Conservation (phyloP, 2,329 filamentous ascomycete genomes). For the Colletotrichum sp. region DNA sequence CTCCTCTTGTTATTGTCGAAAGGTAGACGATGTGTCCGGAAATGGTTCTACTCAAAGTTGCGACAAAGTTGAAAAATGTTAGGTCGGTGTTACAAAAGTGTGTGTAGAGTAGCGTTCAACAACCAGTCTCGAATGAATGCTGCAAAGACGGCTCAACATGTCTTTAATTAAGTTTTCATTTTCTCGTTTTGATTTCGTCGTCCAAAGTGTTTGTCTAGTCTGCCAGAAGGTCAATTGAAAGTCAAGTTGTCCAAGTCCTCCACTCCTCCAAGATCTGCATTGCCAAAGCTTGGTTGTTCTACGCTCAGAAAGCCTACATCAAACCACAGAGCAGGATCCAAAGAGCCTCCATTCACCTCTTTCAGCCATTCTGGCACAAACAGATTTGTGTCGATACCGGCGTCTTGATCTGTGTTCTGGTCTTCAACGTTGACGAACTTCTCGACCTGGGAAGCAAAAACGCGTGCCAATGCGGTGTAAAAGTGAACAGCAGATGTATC, state of each 20-base stretch:
- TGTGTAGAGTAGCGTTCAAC: background rate
- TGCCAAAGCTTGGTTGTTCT: background rate
- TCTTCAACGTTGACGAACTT: background rate
- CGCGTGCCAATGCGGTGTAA: background rate
- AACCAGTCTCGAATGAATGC: background rate
- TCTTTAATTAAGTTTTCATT: background rate
- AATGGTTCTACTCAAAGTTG: background rate
- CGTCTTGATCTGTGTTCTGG: background rate
- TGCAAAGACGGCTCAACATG: background rate
- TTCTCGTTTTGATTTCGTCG: background rate
- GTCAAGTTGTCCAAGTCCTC: background rate
- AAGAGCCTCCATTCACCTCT: background rate
- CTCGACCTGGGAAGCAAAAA: background rate
- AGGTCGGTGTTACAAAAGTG: background rate
- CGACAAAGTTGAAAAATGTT: background rate
- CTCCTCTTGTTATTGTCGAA: conserved; percentile 40
- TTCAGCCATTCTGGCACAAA: background rate
- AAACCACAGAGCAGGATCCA: background rate
- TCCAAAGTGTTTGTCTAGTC: rapidly evolving
- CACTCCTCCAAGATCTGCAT: background rate
- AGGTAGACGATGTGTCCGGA: rapidly evolving
- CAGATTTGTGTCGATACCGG: background rate
- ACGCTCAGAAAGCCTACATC: background rate
- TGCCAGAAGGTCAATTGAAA: background rate
- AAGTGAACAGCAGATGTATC: background rate